A percentile compares a stretch with the other conserved stretches of the same genome.
These are phyloP conservation scores for Tieghemiomyces parasiticus DNA, from an alignment of 192 early-diverging fungal species.

Conservation along the genomic window DNA sequence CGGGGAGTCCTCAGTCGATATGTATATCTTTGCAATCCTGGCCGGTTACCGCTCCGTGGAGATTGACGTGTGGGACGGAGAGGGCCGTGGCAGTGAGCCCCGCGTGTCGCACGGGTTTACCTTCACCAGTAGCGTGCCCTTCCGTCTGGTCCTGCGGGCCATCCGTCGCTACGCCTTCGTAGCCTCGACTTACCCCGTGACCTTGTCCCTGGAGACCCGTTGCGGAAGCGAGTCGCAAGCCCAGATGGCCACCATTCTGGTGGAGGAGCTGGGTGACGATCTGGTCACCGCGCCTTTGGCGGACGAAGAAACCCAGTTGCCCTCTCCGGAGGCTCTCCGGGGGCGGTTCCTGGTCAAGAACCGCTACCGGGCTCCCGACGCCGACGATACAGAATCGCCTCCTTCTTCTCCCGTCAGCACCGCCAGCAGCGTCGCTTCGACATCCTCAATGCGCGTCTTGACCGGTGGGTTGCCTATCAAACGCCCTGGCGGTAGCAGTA, in stretches of 20 bases:
- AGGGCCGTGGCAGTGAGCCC: slow-evolving; percentile 60
- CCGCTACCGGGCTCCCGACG: slow-evolving; percentile 17
- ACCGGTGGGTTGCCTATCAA: too few species aligned
- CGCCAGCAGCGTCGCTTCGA: too few species aligned
- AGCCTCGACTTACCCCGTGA: slow-evolving; percentile 64
- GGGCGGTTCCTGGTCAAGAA: slow-evolving; percentile 63
- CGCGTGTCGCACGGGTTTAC: slow-evolving; percentile 75
- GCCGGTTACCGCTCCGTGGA: slow-evolving; percentile 84
- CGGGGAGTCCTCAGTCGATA: slow-evolving; percentile 64
- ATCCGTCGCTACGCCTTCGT: slow-evolving; percentile 79
- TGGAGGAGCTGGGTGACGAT: slow-evolving; percentile 46
- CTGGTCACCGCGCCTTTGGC: slow-evolving; percentile 34
- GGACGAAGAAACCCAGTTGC: slow-evolving; percentile 27
- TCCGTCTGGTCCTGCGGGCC: slow-evolving; percentile 68
- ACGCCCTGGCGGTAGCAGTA: background rate
- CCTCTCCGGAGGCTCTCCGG: slow-evolving; percentile 55
- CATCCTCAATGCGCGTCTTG: background rate
- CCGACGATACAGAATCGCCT: too few species aligned
- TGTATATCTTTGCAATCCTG: slow-evolving; percentile 74
- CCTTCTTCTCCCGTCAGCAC: too few species aligned
- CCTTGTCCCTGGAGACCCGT: slow-evolving; percentile 72
- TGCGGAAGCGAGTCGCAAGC: slow-evolving; percentile 61
- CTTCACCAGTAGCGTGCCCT: slow-evolving; percentile 64
- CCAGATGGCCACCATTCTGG: slow-evolving; percentile 53
- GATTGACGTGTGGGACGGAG: slow-evolving; percentile 87